Conservation (phyloP, 768 basidiomycete genomes). For the Mycena epipterygia region DNA sequence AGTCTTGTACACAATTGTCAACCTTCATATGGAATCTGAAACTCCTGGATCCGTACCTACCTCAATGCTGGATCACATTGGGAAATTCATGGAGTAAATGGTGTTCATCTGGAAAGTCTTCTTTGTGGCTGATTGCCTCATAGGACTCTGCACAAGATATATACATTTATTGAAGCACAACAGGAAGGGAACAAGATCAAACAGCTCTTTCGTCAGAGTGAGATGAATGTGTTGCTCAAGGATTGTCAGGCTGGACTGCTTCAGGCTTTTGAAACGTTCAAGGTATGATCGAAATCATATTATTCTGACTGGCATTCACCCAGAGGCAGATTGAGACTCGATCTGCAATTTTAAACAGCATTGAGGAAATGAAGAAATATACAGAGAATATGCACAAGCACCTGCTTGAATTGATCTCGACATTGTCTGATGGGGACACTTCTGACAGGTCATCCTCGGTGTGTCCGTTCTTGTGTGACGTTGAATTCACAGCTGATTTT, state of each 20-base stretch:
- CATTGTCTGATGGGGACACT: neutral
- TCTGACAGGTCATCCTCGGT: constrained; percentile 10
- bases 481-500: neutral
- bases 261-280: neutral
- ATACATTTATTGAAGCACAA: constrained; percentile 2
- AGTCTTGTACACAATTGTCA: neutral
- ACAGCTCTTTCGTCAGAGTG: neutral
- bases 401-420: neutral
- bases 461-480: neutral
- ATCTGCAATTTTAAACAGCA: neutral
- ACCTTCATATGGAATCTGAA: neutral
- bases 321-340: neutral
- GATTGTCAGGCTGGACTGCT: neutral
- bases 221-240: neutral
- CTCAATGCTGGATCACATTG: neutral
- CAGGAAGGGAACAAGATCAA: constrained; percentile 5
- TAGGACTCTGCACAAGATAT: neutral
- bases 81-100: neutral
- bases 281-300: neutral
- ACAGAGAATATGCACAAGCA: neutral
- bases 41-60: neutral
- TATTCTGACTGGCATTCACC: neutral
- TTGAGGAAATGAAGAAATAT: neutral
- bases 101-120: neutral
- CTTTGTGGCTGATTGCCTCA: neutral